Conservation (phyloP, 1,284 basidiomycete genomes). For the Ceratobasidium sp. region DNA sequence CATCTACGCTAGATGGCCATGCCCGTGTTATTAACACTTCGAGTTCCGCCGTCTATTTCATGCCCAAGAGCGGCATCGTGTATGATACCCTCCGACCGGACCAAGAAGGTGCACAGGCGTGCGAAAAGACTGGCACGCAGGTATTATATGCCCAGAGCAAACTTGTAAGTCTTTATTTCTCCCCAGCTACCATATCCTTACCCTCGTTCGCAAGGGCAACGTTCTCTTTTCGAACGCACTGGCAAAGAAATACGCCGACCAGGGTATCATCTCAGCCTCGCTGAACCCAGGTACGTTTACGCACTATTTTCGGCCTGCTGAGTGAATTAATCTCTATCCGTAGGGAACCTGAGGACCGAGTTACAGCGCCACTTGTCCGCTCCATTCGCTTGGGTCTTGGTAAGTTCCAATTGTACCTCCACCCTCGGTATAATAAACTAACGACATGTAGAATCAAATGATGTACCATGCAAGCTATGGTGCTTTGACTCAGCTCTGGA, state of each 20-base stretch:
- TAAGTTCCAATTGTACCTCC: conserved; percentile 27
- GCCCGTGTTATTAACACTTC: conserved; percentile 58
- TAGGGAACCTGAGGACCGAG: conserved; percentile 56
- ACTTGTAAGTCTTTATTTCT: conserved; percentile 48
- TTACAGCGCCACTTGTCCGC: conserved; percentile 51
- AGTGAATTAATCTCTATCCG: neutral
- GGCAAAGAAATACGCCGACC: conserved; percentile 57
- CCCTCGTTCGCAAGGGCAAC: conserved; percentile 52
- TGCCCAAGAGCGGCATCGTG: conserved; percentile 47
- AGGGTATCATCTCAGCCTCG: conserved; percentile 59
- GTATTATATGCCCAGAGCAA: conserved; percentile 60
- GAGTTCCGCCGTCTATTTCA: conserved; percentile 49
- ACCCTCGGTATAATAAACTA: conserved; percentile 17
- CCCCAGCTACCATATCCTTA: neutral
- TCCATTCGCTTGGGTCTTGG: conserved; percentile 34
- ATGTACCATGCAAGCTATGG: conserved; percentile 48
- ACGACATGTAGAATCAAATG: conserved; percentile 45
- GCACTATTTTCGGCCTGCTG: neutral
- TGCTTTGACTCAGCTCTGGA: conserved; percentile 57
- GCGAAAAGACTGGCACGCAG: conserved; percentile 44
- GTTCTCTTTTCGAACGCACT: conserved; percentile 59
- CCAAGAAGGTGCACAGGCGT: conserved; percentile 43
- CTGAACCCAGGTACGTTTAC: conserved; percentile 54
- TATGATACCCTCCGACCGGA: conserved; percentile 50
- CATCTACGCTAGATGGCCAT: conserved; percentile 47